These are phyloP conservation scores for Hepatocystis sp. DNA, from an alignment of 169 alveolate species.

Conservation along the genomic window DNA sequence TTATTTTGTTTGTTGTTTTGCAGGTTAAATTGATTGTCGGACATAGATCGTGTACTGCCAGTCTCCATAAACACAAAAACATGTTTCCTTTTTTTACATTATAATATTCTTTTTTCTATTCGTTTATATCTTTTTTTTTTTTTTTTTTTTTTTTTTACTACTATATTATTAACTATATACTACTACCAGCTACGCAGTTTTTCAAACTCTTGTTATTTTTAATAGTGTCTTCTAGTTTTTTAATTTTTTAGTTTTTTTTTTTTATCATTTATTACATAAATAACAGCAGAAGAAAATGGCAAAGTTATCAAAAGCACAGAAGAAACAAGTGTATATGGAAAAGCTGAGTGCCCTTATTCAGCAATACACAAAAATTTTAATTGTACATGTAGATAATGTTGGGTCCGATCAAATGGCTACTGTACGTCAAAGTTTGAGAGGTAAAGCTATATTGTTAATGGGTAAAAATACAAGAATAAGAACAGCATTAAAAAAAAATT, in stretches of 20 bases:
- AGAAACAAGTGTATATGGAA: slow-evolving; percentile 92
- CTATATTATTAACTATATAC: not conserved
- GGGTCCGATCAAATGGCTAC: slow-evolving; percentile 96
- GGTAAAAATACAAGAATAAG: slow-evolving; percentile 98
- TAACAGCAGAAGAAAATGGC: slow-evolving; percentile 83
- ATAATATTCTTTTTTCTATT: not conserved
- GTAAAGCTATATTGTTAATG: slow-evolving; percentile 94
- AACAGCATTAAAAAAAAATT: slow-evolving; percentile 92
- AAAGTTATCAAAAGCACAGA: slow-evolving; percentile 86
- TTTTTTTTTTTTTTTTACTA: no score
- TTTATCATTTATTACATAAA: not conserved
- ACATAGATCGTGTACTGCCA: slow-evolving; percentile 77
- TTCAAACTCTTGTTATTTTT: not conserved
- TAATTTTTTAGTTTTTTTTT: not conserved
- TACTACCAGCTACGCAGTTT: no score
- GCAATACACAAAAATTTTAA: slow-evolving; percentile 90
- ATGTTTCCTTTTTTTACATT: not conserved
- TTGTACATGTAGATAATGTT: slow-evolving; percentile 96
- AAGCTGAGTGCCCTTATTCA: slow-evolving; percentile 88
- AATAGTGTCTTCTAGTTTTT: not conserved
- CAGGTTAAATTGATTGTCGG: slow-evolving; percentile 78
- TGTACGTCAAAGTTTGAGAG: slow-evolving; percentile 95
- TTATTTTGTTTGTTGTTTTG: not conserved
- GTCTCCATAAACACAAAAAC: slow-evolving; percentile 68
- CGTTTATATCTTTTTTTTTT: not conserved